Conservation (phyloP, 805 yeast genomes). For the Suhomyces pyralidae region DNA sequence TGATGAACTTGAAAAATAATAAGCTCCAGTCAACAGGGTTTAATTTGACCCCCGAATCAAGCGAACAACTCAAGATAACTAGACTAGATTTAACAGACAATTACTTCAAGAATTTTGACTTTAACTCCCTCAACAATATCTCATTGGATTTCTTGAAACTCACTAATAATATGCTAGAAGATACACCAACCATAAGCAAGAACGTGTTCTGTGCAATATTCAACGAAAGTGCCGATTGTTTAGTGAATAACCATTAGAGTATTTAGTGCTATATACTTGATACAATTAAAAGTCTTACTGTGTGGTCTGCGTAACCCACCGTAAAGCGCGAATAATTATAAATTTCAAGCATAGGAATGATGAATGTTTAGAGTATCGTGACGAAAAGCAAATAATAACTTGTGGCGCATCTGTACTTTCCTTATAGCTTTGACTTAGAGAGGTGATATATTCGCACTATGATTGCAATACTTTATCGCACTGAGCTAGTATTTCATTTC, state of each 20-base stretch:
- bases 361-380: too few species aligned
- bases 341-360: too few species aligned
- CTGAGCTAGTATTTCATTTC: too few species aligned
- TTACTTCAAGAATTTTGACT: constrained; percentile 7
- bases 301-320: neutral
- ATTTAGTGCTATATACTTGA: too few species aligned
- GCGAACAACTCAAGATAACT: neutral
- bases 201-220: constrained; percentile 4
- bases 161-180: constrained; percentile 8
- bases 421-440: too few species aligned
- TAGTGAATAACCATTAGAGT: constrained; percentile 2
- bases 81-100: constrained; percentile 6
- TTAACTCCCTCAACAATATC: neutral
- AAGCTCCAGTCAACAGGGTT: constrained; percentile 6
- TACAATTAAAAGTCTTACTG: neutral
- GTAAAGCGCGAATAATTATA: too few species aligned
- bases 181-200: constrained; percentile 1
- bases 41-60: neutral
- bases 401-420: too few species aligned
- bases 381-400: too few species aligned
- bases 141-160: constrained; percentile 5
- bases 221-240: constrained; percentile 5
- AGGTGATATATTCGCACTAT: too few species aligned
- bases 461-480: too few species aligned
- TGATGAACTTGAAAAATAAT: constrained; percentile 4